Percentiles rank a stretch among this genome's conserved stretches.
Conservation (phyloP, 768 basidiomycete species). For the Cystobasidiopsis lactophilus region DNA sequence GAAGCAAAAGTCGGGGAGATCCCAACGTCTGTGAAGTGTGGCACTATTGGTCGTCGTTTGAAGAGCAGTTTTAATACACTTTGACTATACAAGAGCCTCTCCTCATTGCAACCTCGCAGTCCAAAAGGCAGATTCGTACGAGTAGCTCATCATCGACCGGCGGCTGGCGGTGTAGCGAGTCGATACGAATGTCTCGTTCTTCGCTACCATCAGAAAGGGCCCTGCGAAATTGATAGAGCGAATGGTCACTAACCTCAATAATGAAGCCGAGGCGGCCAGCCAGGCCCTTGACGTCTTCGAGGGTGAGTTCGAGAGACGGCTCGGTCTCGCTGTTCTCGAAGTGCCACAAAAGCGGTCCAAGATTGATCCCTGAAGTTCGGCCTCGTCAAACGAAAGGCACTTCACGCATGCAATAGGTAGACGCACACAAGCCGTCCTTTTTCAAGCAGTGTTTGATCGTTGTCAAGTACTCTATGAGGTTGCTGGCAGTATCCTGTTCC, state of each 20-base stretch:
- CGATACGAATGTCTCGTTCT: conserved; percentile 8
- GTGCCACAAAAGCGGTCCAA: conserved; percentile 5
- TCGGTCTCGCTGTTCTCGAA: background rate
- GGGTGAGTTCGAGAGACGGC: background rate
- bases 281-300: conserved; percentile 1
- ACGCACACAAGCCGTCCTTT: no score
- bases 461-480: conserved; percentile 74
- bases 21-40: no score
- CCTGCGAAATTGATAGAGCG: background rate
- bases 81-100: no score
- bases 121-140: conserved; percentile 6
- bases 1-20: no score
- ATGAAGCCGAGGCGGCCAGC: background rate
- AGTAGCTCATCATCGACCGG: conserved; percentile 1
- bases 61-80: no score
- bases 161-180: conserved; percentile 5
- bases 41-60: no score
- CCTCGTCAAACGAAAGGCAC: no score
- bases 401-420: no score
- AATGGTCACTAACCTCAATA: background rate
- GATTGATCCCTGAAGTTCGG: conserved; percentile 6
- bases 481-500: conserved; percentile 61
- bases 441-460: conserved; percentile 31
- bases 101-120: background rate
- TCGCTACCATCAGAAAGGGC: background rate